These are phyloP conservation scores for Rhododendron williamsianum DNA, from an alignment of 148 eudicot genomes.

Conservation along the genomic window DNA sequence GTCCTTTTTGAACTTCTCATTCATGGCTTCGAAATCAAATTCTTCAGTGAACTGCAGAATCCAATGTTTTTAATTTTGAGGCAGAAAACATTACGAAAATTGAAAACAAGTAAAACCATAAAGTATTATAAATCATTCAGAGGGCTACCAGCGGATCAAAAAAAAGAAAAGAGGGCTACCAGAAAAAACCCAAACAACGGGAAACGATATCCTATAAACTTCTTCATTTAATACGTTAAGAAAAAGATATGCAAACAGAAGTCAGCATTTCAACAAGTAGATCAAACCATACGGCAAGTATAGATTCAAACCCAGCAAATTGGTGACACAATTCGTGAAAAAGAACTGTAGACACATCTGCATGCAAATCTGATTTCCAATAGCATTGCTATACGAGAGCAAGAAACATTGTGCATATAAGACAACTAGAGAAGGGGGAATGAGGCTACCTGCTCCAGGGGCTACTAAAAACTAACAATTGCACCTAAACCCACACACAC, in stretches of 20 bases:
- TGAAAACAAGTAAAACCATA: background rate
- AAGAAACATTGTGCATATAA: background rate
- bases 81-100: background rate
- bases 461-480: background rate
- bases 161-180: background rate
- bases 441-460: background rate
- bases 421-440: background rate
- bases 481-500: background rate
- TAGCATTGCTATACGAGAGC: background rate
- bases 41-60: constrained; percentile 18
- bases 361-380: background rate
- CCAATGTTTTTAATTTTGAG: constrained; percentile 6
- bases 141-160: background rate
- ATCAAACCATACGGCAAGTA: background rate
- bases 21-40: constrained; percentile 28
- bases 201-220: background rate
- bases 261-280: background rate
- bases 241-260: background rate
- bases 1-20: constrained; percentile 24
- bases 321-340: background rate
- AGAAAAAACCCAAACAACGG: background rate
- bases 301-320: background rate
- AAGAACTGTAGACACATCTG: background rate
- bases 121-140: background rate
- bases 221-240: background rate